Evolutionary conservation across 805 yeast species (phyloP), one percentile per base, ranked within the genome.

Genomic region (Candida insectalens): DNA sequence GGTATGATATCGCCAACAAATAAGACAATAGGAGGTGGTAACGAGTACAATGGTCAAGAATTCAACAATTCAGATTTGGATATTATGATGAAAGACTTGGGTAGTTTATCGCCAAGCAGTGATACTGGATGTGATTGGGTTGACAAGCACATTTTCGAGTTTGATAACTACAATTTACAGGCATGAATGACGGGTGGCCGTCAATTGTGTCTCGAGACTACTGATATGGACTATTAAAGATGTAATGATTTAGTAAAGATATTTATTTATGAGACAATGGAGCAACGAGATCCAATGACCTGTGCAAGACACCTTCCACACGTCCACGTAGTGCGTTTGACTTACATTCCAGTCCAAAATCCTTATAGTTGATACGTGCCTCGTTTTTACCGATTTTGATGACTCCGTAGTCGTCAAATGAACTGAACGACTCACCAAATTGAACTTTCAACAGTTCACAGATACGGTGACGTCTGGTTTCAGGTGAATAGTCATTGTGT

Each of bases 271-370:
- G 74, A 30, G 85, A 72, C 22, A 89, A 62, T 3, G 97, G 95
- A 8, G 96, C 87, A 2, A 84, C 92, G 30, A 92, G 62, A 27
- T 72, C 82, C 35, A 80, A 68, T 12, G 94, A 94, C 41, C 94
- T 70, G 29, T 70, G 74, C 39, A 92, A 59, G 15, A 89, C 78
- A 43, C 82, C 88, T 42, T 78, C 83, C 2, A 92, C 76, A 49
- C 98, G 71, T 38, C 84, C 89, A 43, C 74, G 74, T 36, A 92
- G 60, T 2, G 87, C 88, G 36, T 74, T 77, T 1, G 88, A 78
- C 2, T 73, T 58, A 49, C 96, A 84, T 3, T 50, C 56, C 2
- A 89, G 95, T 4, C 68, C 63, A 55, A 87, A 68, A 23, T 69
- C 71, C 2, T 62, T 50, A 44, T 79, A 83, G 43, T 78, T 71